A percentile compares a stretch with the other conserved stretches of the same genome.
phyloP scores from a whole-genome alignment of 257 asterid species.

The Nicotiana knightiana region DNA sequence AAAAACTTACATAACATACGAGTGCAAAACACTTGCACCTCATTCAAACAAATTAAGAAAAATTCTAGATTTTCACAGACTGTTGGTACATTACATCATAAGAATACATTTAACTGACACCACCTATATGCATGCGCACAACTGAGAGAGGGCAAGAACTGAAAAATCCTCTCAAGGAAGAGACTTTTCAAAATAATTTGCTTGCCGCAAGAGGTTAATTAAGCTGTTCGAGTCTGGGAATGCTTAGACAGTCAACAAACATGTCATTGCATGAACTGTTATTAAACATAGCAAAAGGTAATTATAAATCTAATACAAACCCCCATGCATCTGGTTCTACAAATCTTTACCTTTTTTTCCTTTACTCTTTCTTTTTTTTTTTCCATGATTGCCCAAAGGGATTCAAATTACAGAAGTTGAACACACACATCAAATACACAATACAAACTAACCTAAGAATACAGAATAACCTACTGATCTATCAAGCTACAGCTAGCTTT shows the following conservation, averaged over 20 bases:
- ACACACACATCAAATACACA: slow-evolving; percentile 12
- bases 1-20: background rate
- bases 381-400: slow-evolving; percentile 6
- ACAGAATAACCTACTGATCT: slow-evolving; percentile 36
- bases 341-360: slow-evolving; percentile 2
- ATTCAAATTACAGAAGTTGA: slow-evolving; percentile 7
- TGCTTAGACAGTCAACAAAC: background rate
- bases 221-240: background rate
- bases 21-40: background rate
- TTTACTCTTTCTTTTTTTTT: background rate
- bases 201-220: background rate
- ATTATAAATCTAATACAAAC: slow-evolving; percentile 2
- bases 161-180: background rate
- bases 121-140: background rate
- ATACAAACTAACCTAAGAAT: slow-evolving; percentile 35
- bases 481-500: slow-evolving; percentile 35
- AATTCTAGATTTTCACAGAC: background rate
- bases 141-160: background rate
- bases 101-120: background rate
- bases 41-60: background rate
- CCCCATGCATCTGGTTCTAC: background rate
- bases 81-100: background rate
- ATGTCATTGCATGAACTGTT: background rate
- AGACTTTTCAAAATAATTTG: background rate
- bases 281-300: background rate